phyloP scores from a whole-genome alignment of 805 yeast genomes.

The Yamadazyma phyllophila region DNA sequence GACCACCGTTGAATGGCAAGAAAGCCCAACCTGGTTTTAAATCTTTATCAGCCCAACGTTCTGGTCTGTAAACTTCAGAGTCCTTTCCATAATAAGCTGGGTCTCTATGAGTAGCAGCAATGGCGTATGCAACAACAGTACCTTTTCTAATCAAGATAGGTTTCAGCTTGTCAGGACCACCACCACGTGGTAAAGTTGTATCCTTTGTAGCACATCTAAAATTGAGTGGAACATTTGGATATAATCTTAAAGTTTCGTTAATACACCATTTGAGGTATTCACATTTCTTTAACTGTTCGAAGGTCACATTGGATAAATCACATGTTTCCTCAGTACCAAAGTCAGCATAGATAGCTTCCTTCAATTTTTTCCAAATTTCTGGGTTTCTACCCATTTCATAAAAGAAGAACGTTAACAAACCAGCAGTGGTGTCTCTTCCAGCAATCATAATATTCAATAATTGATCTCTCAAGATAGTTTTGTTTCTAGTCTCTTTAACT shows the following conservation, averaged over 20 bases:
- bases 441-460: slow-evolving; percentile 41
- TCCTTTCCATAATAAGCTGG: slow-evolving; percentile 43
- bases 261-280: slow-evolving; percentile 31
- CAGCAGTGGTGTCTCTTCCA: slow-evolving; percentile 40
- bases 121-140: slow-evolving; percentile 35
- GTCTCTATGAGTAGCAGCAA: slow-evolving; percentile 44
- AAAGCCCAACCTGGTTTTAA: slow-evolving; percentile 45
- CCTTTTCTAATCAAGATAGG: slow-evolving; percentile 47
- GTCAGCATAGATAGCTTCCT: slow-evolving; percentile 21
- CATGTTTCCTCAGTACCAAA: slow-evolving; percentile 29
- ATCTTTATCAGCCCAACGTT: slow-evolving; percentile 44
- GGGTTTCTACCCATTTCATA: slow-evolving; percentile 35
- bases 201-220: slow-evolving; percentile 29
- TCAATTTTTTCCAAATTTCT: slow-evolving; percentile 26
- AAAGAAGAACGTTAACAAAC: slow-evolving; percentile 28
- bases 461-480: slow-evolving; percentile 37
- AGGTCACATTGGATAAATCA: slow-evolving; percentile 24
- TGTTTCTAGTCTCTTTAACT: slow-evolving; percentile 38
- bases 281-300: slow-evolving; percentile 34
- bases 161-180: slow-evolving; percentile 33
- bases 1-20: slow-evolving; percentile 56
- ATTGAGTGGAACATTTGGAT: slow-evolving; percentile 36
- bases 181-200: slow-evolving; percentile 36
- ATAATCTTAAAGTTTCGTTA: slow-evolving; percentile 32
- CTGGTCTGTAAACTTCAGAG: slow-evolving; percentile 45